A percentile compares a stretch with the other conserved stretches of the same genome.
Conservation (phyloP, 345 rosid genomes). For the Microthlaspi erraticum region DNA sequence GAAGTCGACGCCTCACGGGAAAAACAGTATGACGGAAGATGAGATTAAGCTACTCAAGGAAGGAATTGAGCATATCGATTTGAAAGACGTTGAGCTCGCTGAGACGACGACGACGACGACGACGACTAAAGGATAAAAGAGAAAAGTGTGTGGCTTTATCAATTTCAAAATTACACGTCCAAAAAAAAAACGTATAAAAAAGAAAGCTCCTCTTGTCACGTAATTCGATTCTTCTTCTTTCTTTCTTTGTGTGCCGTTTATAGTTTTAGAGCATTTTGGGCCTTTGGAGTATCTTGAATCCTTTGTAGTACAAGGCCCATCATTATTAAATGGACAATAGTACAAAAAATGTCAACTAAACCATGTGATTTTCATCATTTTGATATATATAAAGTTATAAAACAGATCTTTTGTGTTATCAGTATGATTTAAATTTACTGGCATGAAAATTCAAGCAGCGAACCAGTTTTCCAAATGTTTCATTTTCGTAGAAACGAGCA, state of each 20-base stretch:
- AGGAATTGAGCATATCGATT: conserved; percentile 53
- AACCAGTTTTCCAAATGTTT: conserved; percentile 15
- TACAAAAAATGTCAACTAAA: conserved; percentile 25
- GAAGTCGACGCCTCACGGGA: conserved; percentile 50
- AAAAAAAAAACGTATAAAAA: not conserved
- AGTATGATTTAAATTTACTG: not conserved
- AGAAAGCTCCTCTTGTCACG: not conserved
- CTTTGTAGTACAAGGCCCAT: conserved; percentile 22
- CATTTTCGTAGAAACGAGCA: conserved; percentile 4
- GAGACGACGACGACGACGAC: too few species aligned
- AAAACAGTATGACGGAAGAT: conserved; percentile 78
- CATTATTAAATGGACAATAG: not conserved
- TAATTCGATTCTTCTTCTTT: not conserved
- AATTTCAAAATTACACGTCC: conserved; percentile 23
- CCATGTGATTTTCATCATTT: conserved; percentile 32
- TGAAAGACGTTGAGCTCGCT: conserved; percentile 74
- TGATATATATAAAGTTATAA: not conserved
- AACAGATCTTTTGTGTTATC: conserved; percentile 16
- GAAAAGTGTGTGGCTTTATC: conserved; percentile 32
- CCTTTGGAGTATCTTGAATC: not conserved
- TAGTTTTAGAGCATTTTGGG: conserved; percentile 12
- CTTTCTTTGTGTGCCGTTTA: not conserved
- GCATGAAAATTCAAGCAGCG: not conserved
- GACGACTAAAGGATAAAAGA: too few species aligned
- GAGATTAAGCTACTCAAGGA: conserved; percentile 78